Evolutionary conservation across 441 rosid species (phyloP), one percentile per base, ranked within the genome.

Genomic region (Adansonia rubrostipa): DNA sequence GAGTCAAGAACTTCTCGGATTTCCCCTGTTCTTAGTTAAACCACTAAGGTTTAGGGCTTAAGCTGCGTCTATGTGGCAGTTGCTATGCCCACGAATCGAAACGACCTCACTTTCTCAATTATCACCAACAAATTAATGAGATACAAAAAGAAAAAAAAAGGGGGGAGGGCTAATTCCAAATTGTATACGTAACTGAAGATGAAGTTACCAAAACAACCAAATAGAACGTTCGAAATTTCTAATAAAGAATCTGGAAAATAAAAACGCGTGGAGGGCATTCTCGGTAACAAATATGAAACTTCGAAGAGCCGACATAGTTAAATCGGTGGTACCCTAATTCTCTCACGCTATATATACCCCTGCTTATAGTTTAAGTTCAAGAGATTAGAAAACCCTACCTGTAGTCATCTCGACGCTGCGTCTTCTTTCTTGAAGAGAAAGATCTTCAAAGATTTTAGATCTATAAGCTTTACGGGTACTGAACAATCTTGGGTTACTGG

Each of bases 1-100:
- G 63, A 33, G 57, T 51, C 64, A 44, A 19, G 6, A 19, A 51
- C 19, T 4, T 61, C 11, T 17, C 40, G 4, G 64, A 61, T 53
- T 40, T 65, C 47, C 79, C 6, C 28, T 60, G 63, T 71, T 63
- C 70, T 61, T 51, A 2, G 51, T 56, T 79, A 58, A 57, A 64
- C 80, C 64, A 42, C 24, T 1, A 66, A 14, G 71, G 53, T 62
- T 76, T 84, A 83, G 89, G 91, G 89, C 80, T 88, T 86, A 71
- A 83, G 88, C 63, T 51, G 61, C 47, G 48, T 77, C 86, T 85
- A 81, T 87, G 86, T 82, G 56, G 47, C 63, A 60, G 9, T 63
- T 60, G 33, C 24, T 19, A 0, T 19, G 78, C 72, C 69, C 66
- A 58, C 19, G 9, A 73, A 57, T 11, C 20, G 5, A 53, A 73